Conservation (phyloP, 495 filamentous ascomycete species). For the Glutinoglossum americanum region DNA sequence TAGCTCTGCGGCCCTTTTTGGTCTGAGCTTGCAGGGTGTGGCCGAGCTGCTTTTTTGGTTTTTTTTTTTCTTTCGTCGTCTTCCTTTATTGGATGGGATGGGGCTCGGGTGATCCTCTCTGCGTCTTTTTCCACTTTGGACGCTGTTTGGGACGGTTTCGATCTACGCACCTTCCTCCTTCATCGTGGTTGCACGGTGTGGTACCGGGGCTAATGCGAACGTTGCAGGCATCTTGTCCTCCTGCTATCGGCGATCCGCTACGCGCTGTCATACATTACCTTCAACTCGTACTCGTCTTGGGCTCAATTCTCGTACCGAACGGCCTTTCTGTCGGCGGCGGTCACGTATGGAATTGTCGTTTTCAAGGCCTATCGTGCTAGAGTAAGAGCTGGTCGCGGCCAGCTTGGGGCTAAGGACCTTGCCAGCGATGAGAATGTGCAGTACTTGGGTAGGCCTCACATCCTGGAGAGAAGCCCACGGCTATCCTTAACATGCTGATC, state of each 20-base stretch:
- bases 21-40: not conserved
- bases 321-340: slow-evolving; percentile 69
- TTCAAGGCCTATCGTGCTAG: slow-evolving; percentile 89
- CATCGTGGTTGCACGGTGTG: not conserved
- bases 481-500: not conserved
- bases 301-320: slow-evolving; percentile 70
- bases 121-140: not conserved
- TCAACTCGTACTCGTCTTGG: slow-evolving; percentile 54
- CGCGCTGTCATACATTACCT: slow-evolving; percentile 53
- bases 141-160: not conserved
- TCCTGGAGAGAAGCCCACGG: not conserved
- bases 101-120: not conserved
- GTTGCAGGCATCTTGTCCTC: slow-evolving; percentile 52
- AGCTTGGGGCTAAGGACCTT: slow-evolving; percentile 35
- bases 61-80: not conserved
- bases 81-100: not conserved
- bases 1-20: too few species aligned
- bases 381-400: slow-evolving; percentile 39
- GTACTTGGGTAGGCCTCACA: slow-evolving; percentile 59
- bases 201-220: not conserved
- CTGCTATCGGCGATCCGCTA: slow-evolving; percentile 71
- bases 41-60: not conserved
- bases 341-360: slow-evolving; percentile 96
- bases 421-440: slow-evolving; percentile 88
- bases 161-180: not conserved